A percentile compares a stretch with the other conserved stretches of the same genome.
phyloP scores from a whole-genome alignment of 176 grass and related monocot genomes.

The Typha latifolia region DNA sequence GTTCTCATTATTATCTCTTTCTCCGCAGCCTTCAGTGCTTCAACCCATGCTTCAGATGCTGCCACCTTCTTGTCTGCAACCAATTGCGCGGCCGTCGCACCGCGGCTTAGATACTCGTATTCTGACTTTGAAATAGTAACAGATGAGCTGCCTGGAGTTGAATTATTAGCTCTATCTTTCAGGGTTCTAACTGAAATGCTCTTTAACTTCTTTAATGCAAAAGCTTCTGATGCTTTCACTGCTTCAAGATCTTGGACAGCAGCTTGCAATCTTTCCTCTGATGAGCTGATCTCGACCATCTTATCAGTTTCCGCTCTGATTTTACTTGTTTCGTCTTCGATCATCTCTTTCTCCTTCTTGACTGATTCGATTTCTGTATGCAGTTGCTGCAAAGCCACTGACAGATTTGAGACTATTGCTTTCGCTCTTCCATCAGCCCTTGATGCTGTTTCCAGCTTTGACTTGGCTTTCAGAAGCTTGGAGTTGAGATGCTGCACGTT shows the following conservation, averaged over 20 bases:
- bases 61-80: constrained; percentile 11
- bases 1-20: constrained; percentile 28
- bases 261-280: constrained; percentile 24
- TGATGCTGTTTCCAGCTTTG: constrained; percentile 35
- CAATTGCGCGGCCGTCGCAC: background rate
- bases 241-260: constrained; percentile 49
- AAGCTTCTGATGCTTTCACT: constrained; percentile 45
- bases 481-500: constrained; percentile 58
- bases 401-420: constrained; percentile 52
- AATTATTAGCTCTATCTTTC: constrained; percentile 24
- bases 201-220: constrained; percentile 60
- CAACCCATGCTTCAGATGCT: constrained; percentile 15
- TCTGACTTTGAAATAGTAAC: constrained; percentile 71
- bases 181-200: constrained; percentile 31
- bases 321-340: constrained; percentile 31
- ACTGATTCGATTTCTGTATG: constrained; percentile 35
- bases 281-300: constrained; percentile 17
- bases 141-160: constrained; percentile 3
- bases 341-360: constrained; percentile 40
- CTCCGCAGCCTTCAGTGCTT: constrained; percentile 7
- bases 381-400: constrained; percentile 53
- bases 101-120: constrained; percentile 54
- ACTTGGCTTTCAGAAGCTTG: constrained; percentile 75
- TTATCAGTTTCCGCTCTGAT: constrained; percentile 32
- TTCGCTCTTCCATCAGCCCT: constrained; percentile 44